Conservation (phyloP, 2,329 filamentous ascomycete species). For the Microcyclospora tardicrescens region DNA sequence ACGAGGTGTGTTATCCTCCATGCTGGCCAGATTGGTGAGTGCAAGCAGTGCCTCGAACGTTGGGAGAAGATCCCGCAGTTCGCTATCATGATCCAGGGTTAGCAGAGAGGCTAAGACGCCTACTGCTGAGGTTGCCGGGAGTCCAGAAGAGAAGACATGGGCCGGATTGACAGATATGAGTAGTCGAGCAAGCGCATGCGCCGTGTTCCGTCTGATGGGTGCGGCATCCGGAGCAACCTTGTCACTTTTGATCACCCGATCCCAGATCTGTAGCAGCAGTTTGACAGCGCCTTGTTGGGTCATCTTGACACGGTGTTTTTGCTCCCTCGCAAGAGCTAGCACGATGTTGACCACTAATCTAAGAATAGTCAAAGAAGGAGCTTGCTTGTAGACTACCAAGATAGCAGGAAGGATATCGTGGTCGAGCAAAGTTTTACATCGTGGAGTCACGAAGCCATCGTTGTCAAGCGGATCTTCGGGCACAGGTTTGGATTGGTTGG, state of each 20-base stretch:
- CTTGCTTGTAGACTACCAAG: conserved; percentile 38
- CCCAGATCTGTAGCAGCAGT: conserved; percentile 61
- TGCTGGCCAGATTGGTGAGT: conserved; percentile 80
- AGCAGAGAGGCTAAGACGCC: conserved; percentile 68
- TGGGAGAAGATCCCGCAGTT: conserved; percentile 65
- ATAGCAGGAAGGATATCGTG: conserved; percentile 66
- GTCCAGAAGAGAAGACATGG: conserved; percentile 69
- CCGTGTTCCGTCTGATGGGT: conserved; percentile 19
- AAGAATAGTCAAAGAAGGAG: conserved; percentile 50
- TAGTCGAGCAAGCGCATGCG: conserved; percentile 44
- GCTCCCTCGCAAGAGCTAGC: conserved; percentile 61
- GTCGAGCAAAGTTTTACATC: conserved; percentile 68
- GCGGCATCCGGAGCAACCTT: conserved; percentile 19
- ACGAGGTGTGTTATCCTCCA: conserved; percentile 49
- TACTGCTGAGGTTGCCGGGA: conserved; percentile 64
- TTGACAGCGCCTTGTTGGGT: conserved; percentile 91
- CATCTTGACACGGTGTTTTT: conserved; percentile 61
- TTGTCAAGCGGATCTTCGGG: conserved; percentile 57
- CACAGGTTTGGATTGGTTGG: conserved; percentile 59
- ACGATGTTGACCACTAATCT: conserved; percentile 64
- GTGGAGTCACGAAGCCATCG: conserved; percentile 58
- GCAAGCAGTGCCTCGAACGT: conserved; percentile 85
- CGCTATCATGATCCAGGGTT: conserved; percentile 44
- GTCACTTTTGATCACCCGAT: conserved; percentile 42
- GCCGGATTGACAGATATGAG: conserved; percentile 45